A percentile compares a stretch with the other conserved stretches of the same genome.
These are phyloP conservation scores for Didymellaceae sp. DNA, from an alignment of 2,329 filamentous ascomycete genomes.

Conservation along the genomic window DNA sequence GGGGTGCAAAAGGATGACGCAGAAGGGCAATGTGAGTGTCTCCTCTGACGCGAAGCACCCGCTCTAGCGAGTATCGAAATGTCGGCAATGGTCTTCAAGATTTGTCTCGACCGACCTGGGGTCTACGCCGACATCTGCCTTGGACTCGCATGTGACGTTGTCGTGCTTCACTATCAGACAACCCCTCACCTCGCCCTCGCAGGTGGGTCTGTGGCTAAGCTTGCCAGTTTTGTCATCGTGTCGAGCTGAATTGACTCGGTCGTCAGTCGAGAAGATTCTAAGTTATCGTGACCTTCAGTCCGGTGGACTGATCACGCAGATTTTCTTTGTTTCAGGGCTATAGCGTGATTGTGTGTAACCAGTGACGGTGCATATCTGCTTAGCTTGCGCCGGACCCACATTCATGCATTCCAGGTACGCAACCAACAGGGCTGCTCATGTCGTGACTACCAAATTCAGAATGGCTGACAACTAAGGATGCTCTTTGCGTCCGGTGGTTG, in stretches of 20 bases:
- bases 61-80: not conserved
- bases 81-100: not conserved
- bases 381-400: slow-evolving; percentile 30
- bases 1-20: slow-evolving; percentile 11
- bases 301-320: slow-evolving; percentile 15
- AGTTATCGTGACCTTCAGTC: slow-evolving; percentile 2
- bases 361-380: slow-evolving; percentile 30
- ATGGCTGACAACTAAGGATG: too few species aligned
- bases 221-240: not conserved
- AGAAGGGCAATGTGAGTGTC: not conserved
- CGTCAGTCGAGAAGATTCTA: slow-evolving; percentile 7
- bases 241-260: slow-evolving; percentile 8
- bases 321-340: slow-evolving; percentile 23
- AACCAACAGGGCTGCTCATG: slow-evolving; percentile 1
- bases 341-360: slow-evolving; percentile 27
- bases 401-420: slow-evolving; percentile 13
- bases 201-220: slow-evolving; percentile 1
- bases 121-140: not conserved
- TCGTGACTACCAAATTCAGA: not conserved
- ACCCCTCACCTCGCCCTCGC: slow-evolving; percentile 8
- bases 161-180: not conserved
- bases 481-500: too few species aligned
- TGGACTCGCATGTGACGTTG: not conserved
- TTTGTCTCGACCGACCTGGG: not conserved
- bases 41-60: not conserved